Conservation (phyloP, 129 eudicot genomes). For the Ambrosia artemisiifolia region DNA sequence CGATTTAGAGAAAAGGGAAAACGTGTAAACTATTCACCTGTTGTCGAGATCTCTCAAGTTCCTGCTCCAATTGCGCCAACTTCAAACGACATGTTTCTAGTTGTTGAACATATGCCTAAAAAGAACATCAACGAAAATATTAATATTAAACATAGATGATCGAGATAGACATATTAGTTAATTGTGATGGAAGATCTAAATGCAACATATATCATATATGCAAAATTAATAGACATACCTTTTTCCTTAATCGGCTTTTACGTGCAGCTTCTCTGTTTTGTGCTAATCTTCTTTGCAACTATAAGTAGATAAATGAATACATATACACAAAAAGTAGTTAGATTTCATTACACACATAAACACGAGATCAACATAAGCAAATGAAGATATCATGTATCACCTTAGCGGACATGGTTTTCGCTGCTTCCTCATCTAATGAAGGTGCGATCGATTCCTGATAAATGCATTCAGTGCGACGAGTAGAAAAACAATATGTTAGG, state of each 20-base stretch:
- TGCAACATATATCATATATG: background rate
- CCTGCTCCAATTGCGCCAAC: constrained; percentile 82
- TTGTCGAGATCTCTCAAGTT: constrained; percentile 76
- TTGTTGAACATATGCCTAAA: constrained; percentile 89
- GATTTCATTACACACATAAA: background rate
- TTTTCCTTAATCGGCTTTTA: constrained; percentile 80
- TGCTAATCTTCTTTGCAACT: constrained; percentile 89
- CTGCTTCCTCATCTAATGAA: constrained; percentile 42
- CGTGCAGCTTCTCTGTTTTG: constrained; percentile 99
- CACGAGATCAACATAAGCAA: background rate
- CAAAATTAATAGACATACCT: constrained; percentile 37
- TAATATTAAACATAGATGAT: too few species aligned
- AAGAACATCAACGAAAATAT: background rate
- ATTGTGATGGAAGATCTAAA: background rate
- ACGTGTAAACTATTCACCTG: constrained; percentile 40
- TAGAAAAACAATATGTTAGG: constrained; percentile 17
- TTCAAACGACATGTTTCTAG: constrained; percentile 87
- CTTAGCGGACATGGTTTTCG: constrained; percentile 65
- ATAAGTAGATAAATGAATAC: background rate
- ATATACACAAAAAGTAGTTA: background rate
- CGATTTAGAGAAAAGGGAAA: background rate
- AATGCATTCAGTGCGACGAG: constrained; percentile 41
- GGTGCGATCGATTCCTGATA: constrained; percentile 52
- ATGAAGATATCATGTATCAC: constrained; percentile 29
- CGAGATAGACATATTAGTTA: background rate